phyloP scores from a whole-genome alignment of 805 yeast genomes.

The Torulaspora gathmanii region DNA sequence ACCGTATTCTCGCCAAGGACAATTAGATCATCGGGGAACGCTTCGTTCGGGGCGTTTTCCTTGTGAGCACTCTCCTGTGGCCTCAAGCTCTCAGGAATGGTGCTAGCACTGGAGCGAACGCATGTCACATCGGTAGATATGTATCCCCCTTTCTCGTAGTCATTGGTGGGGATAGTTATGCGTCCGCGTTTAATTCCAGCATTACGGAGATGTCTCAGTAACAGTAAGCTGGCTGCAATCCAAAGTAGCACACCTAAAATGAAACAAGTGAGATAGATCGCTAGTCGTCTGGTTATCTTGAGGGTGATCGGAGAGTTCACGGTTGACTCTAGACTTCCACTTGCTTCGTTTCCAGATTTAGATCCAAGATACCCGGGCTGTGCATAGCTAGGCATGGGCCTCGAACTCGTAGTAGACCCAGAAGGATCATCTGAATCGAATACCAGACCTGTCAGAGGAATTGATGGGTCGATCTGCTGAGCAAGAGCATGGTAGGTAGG shows the following conservation, averaged over 20 bases:
- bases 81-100: neutral
- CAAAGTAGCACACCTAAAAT: constrained; percentile 14
- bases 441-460: constrained; percentile 25
- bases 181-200: neutral
- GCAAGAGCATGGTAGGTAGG: constrained; percentile 56
- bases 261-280: constrained; percentile 16
- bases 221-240: constrained; percentile 10
- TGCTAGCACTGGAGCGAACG: neutral
- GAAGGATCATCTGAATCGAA: constrained; percentile 31
- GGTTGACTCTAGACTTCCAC: constrained; percentile 10
- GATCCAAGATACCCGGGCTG: neutral
- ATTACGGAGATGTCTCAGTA: constrained; percentile 3
- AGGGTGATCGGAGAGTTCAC: constrained; percentile 2
- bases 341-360: neutral
- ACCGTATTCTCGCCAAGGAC: constrained; percentile 19
- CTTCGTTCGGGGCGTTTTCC: neutral
- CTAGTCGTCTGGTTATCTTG: constrained; percentile 11
- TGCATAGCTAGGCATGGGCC: neutral
- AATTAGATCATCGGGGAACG: constrained; percentile 14
- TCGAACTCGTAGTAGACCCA: constrained; percentile 13
- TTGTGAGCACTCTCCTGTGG: neutral
- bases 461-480: constrained; percentile 53
- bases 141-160: constrained; percentile 1
- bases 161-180: neutral
- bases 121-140: neutral